These are phyloP conservation scores for Ophiostoma sp. DNA, from an alignment of 2,329 filamentous ascomycete species.

Conservation along the genomic window DNA sequence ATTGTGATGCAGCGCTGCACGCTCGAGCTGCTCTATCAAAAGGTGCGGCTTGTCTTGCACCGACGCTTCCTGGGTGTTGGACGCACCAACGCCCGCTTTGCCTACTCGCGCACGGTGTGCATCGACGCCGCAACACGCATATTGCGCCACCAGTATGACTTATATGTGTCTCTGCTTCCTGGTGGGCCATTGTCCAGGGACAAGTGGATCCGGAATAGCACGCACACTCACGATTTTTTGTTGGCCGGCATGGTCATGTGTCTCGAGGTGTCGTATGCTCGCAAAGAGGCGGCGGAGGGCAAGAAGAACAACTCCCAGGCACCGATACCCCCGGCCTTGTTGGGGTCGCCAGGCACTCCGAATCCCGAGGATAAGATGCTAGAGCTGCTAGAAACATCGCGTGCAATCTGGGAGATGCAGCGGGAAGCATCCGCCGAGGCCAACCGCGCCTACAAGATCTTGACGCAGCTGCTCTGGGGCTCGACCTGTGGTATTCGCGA, in stretches of 20 bases:
- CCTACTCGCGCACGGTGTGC: slow-evolving; percentile 40
- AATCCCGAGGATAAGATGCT: slow-evolving; percentile 27
- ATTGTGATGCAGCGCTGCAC: slow-evolving; percentile 30
- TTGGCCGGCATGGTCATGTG: slow-evolving; percentile 45
- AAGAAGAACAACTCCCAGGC: not conserved
- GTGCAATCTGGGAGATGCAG: slow-evolving; percentile 31
- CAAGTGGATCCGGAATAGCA: slow-evolving; percentile 41
- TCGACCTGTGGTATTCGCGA: not conserved
- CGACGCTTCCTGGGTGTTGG: slow-evolving; percentile 32
- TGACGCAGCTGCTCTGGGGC: slow-evolving; percentile 31
- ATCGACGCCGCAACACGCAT: slow-evolving; percentile 43
- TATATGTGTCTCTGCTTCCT: slow-evolving; percentile 39
- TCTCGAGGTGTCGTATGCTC: slow-evolving; percentile 34
- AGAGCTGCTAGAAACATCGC: slow-evolving; percentile 30
- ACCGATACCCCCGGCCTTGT: not conserved
- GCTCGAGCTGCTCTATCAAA: slow-evolving; percentile 31
- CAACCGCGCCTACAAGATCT: slow-evolving; percentile 32
- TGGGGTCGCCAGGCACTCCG: not conserved
- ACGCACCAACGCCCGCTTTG: slow-evolving; percentile 35
- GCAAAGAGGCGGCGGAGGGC: slow-evolving; percentile 21
- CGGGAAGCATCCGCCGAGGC: slow-evolving; percentile 31
- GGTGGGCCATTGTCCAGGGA: slow-evolving; percentile 39
- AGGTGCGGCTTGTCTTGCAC: slow-evolving; percentile 29
- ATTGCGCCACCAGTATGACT: slow-evolving; percentile 40
- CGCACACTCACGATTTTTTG: slow-evolving; percentile 44